Evolutionary conservation across 306 rosid species (phyloP), one percentile per base, ranked within the genome.

Genomic region (Fragaria iinumae): DNA sequence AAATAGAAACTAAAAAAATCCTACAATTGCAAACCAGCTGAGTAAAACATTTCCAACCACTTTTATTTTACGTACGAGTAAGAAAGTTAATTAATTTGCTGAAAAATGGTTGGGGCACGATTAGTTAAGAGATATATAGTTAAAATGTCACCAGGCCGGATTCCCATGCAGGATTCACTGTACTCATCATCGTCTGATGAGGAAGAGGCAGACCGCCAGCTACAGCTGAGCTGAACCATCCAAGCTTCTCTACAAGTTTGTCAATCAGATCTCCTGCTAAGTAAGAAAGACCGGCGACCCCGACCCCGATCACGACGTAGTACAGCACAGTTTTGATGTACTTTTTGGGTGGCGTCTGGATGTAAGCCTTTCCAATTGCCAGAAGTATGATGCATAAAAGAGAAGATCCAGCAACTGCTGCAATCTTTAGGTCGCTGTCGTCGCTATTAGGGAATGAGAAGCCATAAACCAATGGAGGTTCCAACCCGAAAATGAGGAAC

Each of bases 331-430:
- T 89, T 77, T 77, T 79, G 18, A 84, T n/a, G 68, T 91, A 93
- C 34, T 64, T 76, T 38, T n/a, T 32, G 34, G 34, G 81, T 69
- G 90, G 80, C 49, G 63, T 86, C 69, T 87, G 79, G 70, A 39
- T 81, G 67, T 88, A 52, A 25, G 93, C 90, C 81, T 91, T 93
- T n/a, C 81, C 90, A 29, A 88, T 17, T 16, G 96, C 87, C 69
- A 91, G 97, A 59, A 93, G 10, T 66, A 75, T 77, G 74, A 93
- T 85, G 84, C 93, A 88, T 11, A 87, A 0, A 11, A 91, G 72
- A 80, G 97, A 93, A 68, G 93, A 90, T 67, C 49, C 90, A 17
- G 89, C 97, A 63, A 87, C 92, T 29, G 87, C 97, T 52, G 88
- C 96, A 1, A 91, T 76, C 89, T 90, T 91, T 45, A 85, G 80